phyloP scores from a whole-genome alignment of 2,329 filamentous ascomycete species.

The Penicillium italicum region DNA sequence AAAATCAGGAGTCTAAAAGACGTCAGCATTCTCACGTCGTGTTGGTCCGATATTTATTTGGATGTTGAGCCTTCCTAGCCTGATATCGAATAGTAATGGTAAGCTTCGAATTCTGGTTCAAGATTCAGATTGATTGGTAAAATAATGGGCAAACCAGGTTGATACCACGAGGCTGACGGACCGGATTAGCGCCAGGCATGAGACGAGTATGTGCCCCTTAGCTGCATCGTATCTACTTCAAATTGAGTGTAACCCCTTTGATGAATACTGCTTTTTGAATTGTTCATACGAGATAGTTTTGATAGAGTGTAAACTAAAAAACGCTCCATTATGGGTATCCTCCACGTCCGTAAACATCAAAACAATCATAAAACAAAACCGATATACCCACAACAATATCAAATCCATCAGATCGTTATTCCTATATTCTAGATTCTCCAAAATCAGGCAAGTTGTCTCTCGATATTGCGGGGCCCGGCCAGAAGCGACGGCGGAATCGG shows the following conservation, averaged over 20 bases:
- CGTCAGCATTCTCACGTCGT: too few species aligned
- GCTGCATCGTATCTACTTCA: neutral
- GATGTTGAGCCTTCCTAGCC: neutral
- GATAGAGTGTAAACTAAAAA: neutral
- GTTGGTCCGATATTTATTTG: neutral
- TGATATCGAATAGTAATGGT: neutral
- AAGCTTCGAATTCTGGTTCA: neutral
- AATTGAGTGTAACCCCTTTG: neutral
- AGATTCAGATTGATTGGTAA: neutral
- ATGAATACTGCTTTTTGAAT: neutral
- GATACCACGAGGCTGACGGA: neutral
- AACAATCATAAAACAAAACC: neutral
- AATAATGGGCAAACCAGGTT: neutral
- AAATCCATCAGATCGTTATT: neutral
- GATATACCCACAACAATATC: neutral
- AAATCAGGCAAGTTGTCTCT: constrained; percentile 38
- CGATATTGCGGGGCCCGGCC: constrained; percentile 32
- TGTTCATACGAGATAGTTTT: neutral
- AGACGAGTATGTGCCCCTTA: neutral
- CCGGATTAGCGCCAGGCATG: neutral
- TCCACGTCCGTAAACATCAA: constrained; percentile 2
- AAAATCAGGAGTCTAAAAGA: neutral
- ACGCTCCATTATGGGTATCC: constrained; percentile 10
- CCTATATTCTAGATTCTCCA: neutral
- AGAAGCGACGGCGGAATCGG: constrained; percentile 22